phyloP scores from a whole-genome alignment of 2,329 filamentous ascomycete genomes.

The Fusarium sp. region DNA sequence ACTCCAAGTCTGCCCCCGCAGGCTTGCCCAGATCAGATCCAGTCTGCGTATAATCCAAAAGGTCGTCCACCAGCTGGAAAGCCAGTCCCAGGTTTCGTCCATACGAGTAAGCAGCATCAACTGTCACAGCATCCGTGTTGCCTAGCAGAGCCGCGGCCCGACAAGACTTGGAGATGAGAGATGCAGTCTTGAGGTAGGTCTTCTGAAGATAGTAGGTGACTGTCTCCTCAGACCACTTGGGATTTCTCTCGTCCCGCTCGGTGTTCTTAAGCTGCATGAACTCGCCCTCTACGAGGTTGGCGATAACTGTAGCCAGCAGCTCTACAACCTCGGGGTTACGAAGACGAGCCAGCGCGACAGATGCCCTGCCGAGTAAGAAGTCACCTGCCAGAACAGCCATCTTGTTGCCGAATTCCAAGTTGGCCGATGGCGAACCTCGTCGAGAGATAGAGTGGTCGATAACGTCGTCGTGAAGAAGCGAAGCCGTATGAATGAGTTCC shows the following conservation, averaged over 20 bases:
- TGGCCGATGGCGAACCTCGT: slow-evolving; percentile 87
- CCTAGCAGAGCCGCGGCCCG: slow-evolving; percentile 90
- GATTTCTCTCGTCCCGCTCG: slow-evolving; percentile 85
- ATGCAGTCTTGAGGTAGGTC: slow-evolving; percentile 97
- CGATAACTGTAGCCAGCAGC: slow-evolving; percentile 94
- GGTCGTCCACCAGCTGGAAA: slow-evolving; percentile 97
- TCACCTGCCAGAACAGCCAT: slow-evolving; percentile 99
- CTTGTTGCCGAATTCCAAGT: slow-evolving; percentile 97
- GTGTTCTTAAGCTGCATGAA: slow-evolving; percentile 99
- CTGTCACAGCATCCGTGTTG: slow-evolving; percentile 79
- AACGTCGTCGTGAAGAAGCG: slow-evolving; percentile 96
- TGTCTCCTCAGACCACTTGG: slow-evolving; percentile 88
- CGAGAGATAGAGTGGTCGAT: slow-evolving; percentile 92
- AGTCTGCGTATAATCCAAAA: slow-evolving; percentile 94
- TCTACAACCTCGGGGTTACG: slow-evolving; percentile 95
- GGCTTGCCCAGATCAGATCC: slow-evolving; percentile 92
- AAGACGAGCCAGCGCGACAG: slow-evolving; percentile 89
- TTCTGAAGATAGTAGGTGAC: slow-evolving; percentile 96
- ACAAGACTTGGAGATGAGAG: slow-evolving; percentile 95
- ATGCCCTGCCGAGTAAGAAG: slow-evolving; percentile 92
- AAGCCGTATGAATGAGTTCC: slow-evolving; percentile 96
- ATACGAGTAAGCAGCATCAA: slow-evolving; percentile 92
- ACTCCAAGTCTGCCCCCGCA: slow-evolving; percentile 90
- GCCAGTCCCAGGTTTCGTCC: slow-evolving; percentile 94
- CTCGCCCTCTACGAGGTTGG: slow-evolving; percentile 97